Percentiles rank a stretch among this genome's conserved stretches.
phyloP scores from a whole-genome alignment of 2,329 filamentous ascomycete species.

The Aspergillus pseudonomiae region DNA sequence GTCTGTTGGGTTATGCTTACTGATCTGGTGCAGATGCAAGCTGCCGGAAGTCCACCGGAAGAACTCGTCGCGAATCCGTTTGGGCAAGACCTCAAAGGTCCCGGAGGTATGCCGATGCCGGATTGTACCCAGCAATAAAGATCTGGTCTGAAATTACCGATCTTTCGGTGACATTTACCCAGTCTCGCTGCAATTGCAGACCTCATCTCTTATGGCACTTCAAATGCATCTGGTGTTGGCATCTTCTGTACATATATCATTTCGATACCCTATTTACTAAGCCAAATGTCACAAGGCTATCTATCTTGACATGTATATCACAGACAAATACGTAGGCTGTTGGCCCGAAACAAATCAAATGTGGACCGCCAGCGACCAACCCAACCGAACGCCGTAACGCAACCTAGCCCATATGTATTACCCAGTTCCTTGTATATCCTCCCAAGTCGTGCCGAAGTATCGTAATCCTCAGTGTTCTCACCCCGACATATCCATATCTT shows the following conservation, averaged over 20 bases:
- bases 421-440: not conserved
- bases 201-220: not conserved
- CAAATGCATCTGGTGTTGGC: constrained; percentile 10
- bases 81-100: constrained; percentile 76
- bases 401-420: not conserved
- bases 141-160: not conserved
- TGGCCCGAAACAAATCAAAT: not conserved
- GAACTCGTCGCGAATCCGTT: constrained; percentile 69
- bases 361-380: not conserved
- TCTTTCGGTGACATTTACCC: not conserved
- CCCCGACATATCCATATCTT: constrained; percentile 43
- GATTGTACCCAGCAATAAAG: constrained; percentile 65
- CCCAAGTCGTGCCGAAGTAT: not conserved
- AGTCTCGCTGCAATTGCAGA: constrained; percentile 11
- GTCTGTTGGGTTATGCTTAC: not conserved
- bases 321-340: not conserved
- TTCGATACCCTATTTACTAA: constrained; percentile 35
- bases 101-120: constrained; percentile 58
- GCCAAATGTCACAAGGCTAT: constrained; percentile 7
- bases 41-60: constrained; percentile 82
- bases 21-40: constrained; percentile 78
- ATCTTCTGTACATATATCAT: constrained; percentile 26
- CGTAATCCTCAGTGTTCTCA: not conserved
- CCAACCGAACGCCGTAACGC: constrained; percentile 8
- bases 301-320: not conserved